Percentiles rank a stretch among this genome's conserved stretches.
Evolutionary conservation across 2,329 filamentous ascomycete genomes (phyloP).

Genomic region (Teratosphaeriaceae sp.): DNA sequence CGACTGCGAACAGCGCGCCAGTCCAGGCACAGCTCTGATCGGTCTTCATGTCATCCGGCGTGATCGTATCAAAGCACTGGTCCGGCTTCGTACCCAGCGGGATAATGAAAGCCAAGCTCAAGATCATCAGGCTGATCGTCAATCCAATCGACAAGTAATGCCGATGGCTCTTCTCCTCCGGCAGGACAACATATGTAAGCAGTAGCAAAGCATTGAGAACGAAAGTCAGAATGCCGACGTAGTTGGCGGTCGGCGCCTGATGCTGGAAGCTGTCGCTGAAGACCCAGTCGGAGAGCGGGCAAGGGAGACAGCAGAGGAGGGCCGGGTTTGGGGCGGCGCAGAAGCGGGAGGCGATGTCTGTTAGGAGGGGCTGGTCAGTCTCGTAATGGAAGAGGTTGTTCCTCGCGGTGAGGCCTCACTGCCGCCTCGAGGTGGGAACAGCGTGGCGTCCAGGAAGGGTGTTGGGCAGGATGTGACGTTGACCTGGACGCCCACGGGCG

Average conservation of each 20-base stretch:
- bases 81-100: constrained; percentile 70
- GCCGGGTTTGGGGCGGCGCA: constrained; percentile 41
- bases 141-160: constrained; percentile 83
- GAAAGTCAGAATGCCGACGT: constrained; percentile 67
- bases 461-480: constrained; percentile 9
- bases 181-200: constrained; percentile 68
- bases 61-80: constrained; percentile 81
- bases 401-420: constrained; percentile 1
- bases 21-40: constrained; percentile 59
- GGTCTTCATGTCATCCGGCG: constrained; percentile 78
- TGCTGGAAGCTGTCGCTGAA: constrained; percentile 45
- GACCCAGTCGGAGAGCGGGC: constrained; percentile 70
- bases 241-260: constrained; percentile 60
- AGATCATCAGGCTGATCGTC: constrained; percentile 60
- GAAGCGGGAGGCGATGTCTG: constrained; percentile 46
- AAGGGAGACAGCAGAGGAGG: constrained; percentile 71
- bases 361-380: constrained; percentile 1
- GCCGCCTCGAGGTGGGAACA: constrained; percentile 9
- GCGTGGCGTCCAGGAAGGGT: constrained; percentile 9
- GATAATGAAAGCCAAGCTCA: constrained; percentile 81
- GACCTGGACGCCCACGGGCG: neutral
- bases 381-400: neutral
- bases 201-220: constrained; percentile 67
- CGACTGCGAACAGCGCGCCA: constrained; percentile 72
- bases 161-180: constrained; percentile 74